Conservation (phyloP, 2,329 filamentous ascomycete genomes). For the Tolypocladium inflatum region DNA sequence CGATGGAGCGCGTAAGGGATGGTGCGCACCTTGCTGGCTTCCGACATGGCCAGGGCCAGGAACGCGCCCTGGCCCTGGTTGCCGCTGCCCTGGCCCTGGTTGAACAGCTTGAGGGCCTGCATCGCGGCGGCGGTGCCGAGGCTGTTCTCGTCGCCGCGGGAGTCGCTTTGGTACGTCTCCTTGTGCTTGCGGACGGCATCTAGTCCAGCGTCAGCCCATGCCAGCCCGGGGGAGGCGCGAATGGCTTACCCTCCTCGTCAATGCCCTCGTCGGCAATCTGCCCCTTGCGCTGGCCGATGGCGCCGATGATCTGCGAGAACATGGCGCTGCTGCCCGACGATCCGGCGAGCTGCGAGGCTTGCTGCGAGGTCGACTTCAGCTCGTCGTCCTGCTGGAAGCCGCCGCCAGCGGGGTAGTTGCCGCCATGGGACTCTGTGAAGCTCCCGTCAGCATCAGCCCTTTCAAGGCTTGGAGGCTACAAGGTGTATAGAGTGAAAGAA, state of each 20-base stretch:
- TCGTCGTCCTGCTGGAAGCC: not conserved
- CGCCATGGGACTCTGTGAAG: slow-evolving; percentile 6
- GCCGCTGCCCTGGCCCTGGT: slow-evolving; percentile 38
- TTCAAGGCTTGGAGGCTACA: not conserved
- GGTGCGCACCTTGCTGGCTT: slow-evolving; percentile 62
- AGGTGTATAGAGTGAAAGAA: not conserved
- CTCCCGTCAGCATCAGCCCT: not conserved
- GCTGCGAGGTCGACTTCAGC: slow-evolving; percentile 34
- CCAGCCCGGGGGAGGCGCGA: not conserved
- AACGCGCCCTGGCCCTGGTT: slow-evolving; percentile 62
- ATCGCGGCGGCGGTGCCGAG: slow-evolving; percentile 69
- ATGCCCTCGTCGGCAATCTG: slow-evolving; percentile 37
- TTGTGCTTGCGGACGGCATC: slow-evolving; percentile 68
- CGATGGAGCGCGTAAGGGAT: no score
- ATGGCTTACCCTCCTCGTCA: slow-evolving; percentile 34
- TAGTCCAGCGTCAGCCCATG: slow-evolving; percentile 11
- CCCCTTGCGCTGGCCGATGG: slow-evolving; percentile 39
- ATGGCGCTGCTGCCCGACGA: slow-evolving; percentile 35
- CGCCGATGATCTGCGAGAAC: slow-evolving; percentile 38
- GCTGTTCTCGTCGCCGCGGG: slow-evolving; percentile 35
- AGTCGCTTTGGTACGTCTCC: slow-evolving; percentile 53
- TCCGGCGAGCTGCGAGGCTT: slow-evolving; percentile 37
- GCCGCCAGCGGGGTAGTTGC: slow-evolving; percentile 4
- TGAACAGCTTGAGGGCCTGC: slow-evolving; percentile 76
- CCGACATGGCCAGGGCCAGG: slow-evolving; percentile 76